Percentiles rank a stretch among this genome's conserved stretches.
phyloP scores from a whole-genome alignment of 306 rosid species.

The Quercus berberidifolia region DNA sequence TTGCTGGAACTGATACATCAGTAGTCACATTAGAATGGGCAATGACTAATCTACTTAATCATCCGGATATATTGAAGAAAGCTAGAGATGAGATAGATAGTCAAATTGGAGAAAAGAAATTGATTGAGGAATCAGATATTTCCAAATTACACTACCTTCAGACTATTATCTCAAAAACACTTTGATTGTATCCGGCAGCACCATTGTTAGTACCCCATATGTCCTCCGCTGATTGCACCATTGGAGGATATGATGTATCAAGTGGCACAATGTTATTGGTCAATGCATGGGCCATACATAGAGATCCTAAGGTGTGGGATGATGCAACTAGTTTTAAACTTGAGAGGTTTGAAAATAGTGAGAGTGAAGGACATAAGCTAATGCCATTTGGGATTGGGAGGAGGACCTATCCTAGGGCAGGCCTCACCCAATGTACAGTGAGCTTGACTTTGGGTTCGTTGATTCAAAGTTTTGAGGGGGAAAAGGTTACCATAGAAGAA shows the following conservation, averaged over 20 bases:
- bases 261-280: conserved; percentile 12
- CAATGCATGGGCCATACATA: conserved; percentile 39
- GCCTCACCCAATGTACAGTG: background rate
- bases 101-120: conserved; percentile 8
- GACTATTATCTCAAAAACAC: conserved; percentile 27
- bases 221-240: background rate
- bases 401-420: background rate
- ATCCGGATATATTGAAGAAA: conserved; percentile 16
- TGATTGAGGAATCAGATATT: conserved; percentile 28
- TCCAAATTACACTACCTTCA: conserved; percentile 28
- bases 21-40: background rate
- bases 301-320: conserved; percentile 33
- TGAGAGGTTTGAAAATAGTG: conserved; percentile 11
- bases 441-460: conserved; percentile 19
- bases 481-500: conserved; percentile 9
- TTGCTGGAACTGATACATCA: background rate
- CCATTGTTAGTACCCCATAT: background rate
- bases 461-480: conserved; percentile 45
- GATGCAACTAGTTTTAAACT: conserved; percentile 27
- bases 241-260: background rate
- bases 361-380: background rate
- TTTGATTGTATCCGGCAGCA: background rate
- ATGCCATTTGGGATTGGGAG: conserved; percentile 27
- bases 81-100: conserved; percentile 23
- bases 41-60: conserved; percentile 29